phyloP scores from a whole-genome alignment of 2,329 filamentous ascomycete species.

The Sporothrix dimorphospora region DNA sequence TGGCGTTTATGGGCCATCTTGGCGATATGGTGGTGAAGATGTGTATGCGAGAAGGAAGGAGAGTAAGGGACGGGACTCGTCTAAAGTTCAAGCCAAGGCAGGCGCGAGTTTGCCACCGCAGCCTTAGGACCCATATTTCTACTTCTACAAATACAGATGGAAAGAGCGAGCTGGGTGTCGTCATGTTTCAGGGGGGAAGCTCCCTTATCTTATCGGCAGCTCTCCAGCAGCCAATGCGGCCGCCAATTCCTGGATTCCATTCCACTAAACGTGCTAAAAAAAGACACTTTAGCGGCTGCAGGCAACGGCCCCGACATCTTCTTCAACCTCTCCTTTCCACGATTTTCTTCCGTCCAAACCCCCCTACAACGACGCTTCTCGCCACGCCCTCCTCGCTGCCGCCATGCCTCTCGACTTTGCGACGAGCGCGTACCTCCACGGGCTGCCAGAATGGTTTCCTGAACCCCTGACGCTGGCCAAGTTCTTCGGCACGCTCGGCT shows the following conservation, averaged over 20 bases:
- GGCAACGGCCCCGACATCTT: not conserved
- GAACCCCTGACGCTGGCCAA: constrained; percentile 49
- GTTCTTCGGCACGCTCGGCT: constrained; percentile 42
- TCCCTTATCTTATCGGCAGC: constrained; percentile 24
- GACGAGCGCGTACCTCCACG: constrained; percentile 51
- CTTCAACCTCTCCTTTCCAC: not conserved
- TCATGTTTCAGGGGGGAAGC: constrained; percentile 24
- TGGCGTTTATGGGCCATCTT: not conserved
- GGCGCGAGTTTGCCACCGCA: constrained; percentile 16
- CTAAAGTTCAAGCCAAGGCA: not conserved
- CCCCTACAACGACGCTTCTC: not conserved
- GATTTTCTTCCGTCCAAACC: not conserved
- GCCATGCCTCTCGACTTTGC: constrained; percentile 59
- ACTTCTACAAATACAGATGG: not conserved
- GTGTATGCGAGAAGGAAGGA: not conserved
- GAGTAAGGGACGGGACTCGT: not conserved
- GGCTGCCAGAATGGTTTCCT: constrained; percentile 54
- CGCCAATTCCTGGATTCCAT: not conserved
- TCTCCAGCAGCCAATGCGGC: not conserved
- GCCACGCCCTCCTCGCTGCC: not conserved
- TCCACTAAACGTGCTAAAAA: constrained; percentile 22
- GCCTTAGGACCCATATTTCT: constrained; percentile 14
- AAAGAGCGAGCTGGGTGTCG: constrained; percentile 22
- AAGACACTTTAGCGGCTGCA: constrained; percentile 20
- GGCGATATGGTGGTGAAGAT: not conserved